phyloP scores from a whole-genome alignment of 768 basidiomycete genomes.

The Cyathus striatus region DNA sequence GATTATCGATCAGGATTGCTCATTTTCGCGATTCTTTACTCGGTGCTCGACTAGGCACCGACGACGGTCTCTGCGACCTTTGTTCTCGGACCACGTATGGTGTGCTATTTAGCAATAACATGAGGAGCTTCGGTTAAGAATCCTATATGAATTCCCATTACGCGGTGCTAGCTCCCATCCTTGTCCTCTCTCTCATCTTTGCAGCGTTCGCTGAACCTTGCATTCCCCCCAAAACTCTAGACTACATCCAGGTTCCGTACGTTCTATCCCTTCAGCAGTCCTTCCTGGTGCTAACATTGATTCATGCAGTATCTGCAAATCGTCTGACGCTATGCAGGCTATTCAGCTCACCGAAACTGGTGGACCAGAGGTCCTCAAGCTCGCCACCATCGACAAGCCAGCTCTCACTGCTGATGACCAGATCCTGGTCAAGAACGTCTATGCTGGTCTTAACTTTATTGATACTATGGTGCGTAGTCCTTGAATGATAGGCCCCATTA shows the following conservation, averaged over 20 bases:
- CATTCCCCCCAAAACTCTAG: neutral
- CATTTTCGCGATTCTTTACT: no score
- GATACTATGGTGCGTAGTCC: neutral
- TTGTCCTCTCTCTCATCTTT: neutral
- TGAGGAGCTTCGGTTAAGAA: no score
- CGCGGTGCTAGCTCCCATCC: neutral
- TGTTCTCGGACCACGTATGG: no score
- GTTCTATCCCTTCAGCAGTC: neutral
- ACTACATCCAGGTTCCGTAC: neutral
- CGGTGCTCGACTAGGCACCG: no score
- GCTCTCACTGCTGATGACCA: neutral
- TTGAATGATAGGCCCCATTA: neutral
- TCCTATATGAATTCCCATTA: neutral
- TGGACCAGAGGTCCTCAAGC: neutral
- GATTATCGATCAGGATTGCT: no score
- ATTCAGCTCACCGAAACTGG: neutral
- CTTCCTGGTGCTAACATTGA: neutral
- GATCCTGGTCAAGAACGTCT: neutral
- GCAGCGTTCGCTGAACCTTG: neutral
- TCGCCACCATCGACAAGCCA: neutral
- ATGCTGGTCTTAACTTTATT: neutral
- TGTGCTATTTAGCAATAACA: no score
- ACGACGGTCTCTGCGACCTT: no score
- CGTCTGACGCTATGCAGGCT: neutral
- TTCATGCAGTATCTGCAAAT: neutral